Conservation (phyloP, 805 yeast genomes). For the Sugiyamaella americana region DNA sequence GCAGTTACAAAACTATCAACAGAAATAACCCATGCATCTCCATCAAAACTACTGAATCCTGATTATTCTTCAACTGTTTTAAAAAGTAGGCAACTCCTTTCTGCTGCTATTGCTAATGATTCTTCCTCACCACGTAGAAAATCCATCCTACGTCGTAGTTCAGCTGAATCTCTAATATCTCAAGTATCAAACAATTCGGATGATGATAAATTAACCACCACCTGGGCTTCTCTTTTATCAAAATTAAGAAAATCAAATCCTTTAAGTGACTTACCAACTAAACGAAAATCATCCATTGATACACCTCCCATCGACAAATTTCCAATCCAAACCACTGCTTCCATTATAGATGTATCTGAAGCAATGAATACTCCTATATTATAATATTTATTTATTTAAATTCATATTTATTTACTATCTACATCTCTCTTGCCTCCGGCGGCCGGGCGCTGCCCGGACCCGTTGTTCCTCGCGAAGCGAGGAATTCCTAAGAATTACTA, state of each 20-base stretch:
- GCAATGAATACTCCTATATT: neutral
- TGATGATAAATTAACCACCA: neutral
- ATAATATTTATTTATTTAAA: too few species aligned
- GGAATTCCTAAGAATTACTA: too few species aligned
- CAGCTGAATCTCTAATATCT: neutral
- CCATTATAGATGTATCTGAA: neutral
- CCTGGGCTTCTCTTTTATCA: neutral
- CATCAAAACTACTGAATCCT: neutral
- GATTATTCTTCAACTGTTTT: neutral
- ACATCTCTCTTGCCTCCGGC: neutral
- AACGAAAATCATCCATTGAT: neutral
- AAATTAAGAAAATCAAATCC: neutral
- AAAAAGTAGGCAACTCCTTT: neutral
- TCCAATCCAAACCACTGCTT: neutral
- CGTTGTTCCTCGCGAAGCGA: neutral
- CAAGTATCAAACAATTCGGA: neutral
- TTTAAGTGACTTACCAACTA: too few species aligned
- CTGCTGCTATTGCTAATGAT: neutral
- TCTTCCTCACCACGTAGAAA: neutral
- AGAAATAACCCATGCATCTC: constrained; percentile 4
- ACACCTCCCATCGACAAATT: neutral
- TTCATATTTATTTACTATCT: too few species aligned
- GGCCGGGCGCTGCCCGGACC: neutral
- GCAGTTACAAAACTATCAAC: constrained; percentile 1
- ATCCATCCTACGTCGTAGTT: neutral